Conservation (phyloP, 768 basidiomycete species). For the Phlebiopsis flavidoalba region DNA sequence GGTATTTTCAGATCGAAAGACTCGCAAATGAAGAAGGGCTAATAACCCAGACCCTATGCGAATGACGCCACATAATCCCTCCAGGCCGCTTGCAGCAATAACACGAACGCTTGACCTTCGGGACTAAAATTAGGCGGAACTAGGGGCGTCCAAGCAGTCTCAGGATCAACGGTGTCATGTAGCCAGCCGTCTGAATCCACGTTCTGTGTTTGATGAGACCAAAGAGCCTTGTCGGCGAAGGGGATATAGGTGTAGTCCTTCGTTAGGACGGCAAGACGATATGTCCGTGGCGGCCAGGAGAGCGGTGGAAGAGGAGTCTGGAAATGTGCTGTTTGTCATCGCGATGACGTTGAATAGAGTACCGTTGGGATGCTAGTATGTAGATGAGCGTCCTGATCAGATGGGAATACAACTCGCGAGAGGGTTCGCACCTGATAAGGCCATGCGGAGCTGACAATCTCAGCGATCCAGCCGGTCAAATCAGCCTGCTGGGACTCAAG, state of each 20-base stretch:
- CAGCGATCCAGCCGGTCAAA: conserved; percentile 48
- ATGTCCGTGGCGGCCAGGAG: conserved; percentile 52
- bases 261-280: conserved; percentile 45
- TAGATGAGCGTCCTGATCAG: not conserved
- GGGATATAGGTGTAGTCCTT: conserved; percentile 31
- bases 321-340: conserved; percentile 38
- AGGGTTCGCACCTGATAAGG: conserved; percentile 32
- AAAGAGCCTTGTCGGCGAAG: conserved; percentile 36
- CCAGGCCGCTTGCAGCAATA: conserved; percentile 46
- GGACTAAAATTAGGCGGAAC: conserved; percentile 37
- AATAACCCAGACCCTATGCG: too few relatives aligned
- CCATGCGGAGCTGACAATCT: conserved; percentile 44
- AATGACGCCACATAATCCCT: conserved; percentile 12
- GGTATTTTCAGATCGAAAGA: too few relatives aligned
- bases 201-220: conserved; percentile 30
- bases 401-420: not conserved
- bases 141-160: conserved; percentile 39
- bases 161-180: conserved; percentile 42
- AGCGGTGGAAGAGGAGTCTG: conserved; percentile 51
- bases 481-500: conserved; percentile 38
- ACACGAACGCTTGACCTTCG: conserved; percentile 57
- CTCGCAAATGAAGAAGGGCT: too few relatives aligned
- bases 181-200: conserved; percentile 40
- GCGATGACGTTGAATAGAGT: conserved; percentile 50
- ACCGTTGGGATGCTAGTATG: conserved; percentile 35